Percentiles rank a stretch among this genome's conserved stretches.
Conservation (phyloP, 345 rosid genomes). For the Capsella bursapastoris region DNA sequence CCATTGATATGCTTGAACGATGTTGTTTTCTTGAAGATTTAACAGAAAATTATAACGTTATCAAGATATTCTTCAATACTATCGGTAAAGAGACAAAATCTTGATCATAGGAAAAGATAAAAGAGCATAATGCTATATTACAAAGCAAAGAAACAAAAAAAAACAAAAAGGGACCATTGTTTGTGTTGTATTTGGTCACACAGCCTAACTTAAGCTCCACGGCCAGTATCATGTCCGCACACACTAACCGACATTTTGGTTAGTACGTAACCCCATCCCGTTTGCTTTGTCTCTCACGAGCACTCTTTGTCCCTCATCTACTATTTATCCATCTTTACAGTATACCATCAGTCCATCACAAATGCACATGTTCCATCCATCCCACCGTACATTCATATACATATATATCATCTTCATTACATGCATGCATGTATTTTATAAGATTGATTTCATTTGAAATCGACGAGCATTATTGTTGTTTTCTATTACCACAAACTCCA, state of each 20-base stretch:
- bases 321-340: slow-evolving; percentile 7
- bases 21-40: not conserved
- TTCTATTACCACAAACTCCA: not conserved
- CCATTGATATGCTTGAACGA: slow-evolving; percentile 19
- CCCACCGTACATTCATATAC: not conserved
- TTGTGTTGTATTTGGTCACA: slow-evolving; percentile 24
- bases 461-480: not conserved
- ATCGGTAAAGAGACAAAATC: not conserved
- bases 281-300: slow-evolving; percentile 27
- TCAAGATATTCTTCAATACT: not conserved
- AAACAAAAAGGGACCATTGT: slow-evolving; percentile 27
- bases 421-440: not conserved
- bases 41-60: not conserved
- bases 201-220: slow-evolving; percentile 19
- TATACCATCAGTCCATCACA: slow-evolving; percentile 3
- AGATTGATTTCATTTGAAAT: not conserved
- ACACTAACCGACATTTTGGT: slow-evolving; percentile 33
- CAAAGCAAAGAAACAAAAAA: slow-evolving; percentile 1
- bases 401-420: not conserved
- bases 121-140: slow-evolving; percentile 22
- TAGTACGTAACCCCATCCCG: not conserved
- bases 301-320: slow-evolving; percentile 21
- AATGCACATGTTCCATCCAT: not conserved
- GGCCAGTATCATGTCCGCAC: slow-evolving; percentile 23
- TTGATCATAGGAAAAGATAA: not conserved